A percentile compares a stretch with the other conserved stretches of the same genome.
phyloP scores from a whole-genome alignment of 2,329 filamentous ascomycete genomes.

The Xylaria sp. region DNA sequence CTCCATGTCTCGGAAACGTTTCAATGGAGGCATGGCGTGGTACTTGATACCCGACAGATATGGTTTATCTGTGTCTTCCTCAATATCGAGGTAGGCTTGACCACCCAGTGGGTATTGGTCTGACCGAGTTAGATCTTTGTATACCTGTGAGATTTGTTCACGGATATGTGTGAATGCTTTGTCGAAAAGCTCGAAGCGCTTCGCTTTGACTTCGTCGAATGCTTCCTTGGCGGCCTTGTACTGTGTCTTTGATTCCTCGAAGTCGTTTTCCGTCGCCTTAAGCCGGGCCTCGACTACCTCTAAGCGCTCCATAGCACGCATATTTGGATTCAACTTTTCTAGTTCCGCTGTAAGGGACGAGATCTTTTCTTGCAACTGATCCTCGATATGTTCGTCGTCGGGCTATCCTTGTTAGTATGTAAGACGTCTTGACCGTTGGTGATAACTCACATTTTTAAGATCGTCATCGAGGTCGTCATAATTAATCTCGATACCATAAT shows the following conservation, averaged over 20 bases:
- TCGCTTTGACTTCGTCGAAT: slow-evolving; percentile 83
- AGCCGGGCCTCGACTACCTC: slow-evolving; percentile 87
- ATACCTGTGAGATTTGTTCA: slow-evolving; percentile 92
- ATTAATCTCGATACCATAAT: slow-evolving; percentile 91
- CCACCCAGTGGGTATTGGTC: slow-evolving; percentile 94
- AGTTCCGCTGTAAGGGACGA: slow-evolving; percentile 78
- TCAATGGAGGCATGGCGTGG: slow-evolving; percentile 97
- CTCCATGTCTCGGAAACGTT: slow-evolving; percentile 99
- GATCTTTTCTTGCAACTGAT: slow-evolving; percentile 81
- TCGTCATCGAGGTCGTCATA: slow-evolving; percentile 86
- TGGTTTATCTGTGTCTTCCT: slow-evolving; percentile 94
- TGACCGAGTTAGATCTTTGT: slow-evolving; percentile 93
- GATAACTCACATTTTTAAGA: slow-evolving; percentile 74
- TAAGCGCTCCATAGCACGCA: slow-evolving; percentile 92
- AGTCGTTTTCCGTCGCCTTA: slow-evolving; percentile 86
- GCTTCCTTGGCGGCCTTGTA: slow-evolving; percentile 82
- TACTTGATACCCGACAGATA: slow-evolving; percentile 98
- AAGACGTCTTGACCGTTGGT: slow-evolving; percentile 44
- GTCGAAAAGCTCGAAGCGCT: slow-evolving; percentile 91
- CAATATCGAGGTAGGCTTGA: slow-evolving; percentile 86
- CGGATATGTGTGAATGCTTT: slow-evolving; percentile 95
- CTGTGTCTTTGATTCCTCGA: slow-evolving; percentile 81
- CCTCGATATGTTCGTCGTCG: slow-evolving; percentile 76
- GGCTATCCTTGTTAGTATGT: slow-evolving; percentile 60
- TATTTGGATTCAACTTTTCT: slow-evolving; percentile 96